Conservation (phyloP, 2,329 filamentous ascomycete species). For the Corinectria fuckeliana region DNA sequence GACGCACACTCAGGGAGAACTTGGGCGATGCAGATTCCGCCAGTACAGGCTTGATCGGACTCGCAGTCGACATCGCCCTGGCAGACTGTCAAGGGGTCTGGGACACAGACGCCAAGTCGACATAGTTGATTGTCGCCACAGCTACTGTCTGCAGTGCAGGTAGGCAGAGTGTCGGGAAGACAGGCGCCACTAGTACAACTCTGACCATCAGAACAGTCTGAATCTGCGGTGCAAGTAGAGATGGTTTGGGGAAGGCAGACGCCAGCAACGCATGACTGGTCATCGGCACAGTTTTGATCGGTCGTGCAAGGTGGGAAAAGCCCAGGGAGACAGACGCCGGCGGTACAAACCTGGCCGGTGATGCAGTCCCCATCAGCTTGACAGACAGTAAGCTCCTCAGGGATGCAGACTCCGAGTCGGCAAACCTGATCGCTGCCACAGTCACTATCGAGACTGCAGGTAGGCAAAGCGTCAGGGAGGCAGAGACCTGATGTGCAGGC, state of each 20-base stretch:
- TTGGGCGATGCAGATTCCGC: conserved; percentile 1
- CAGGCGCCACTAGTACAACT: conserved; percentile 1
- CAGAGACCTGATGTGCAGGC: not conserved
- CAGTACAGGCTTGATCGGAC: not conserved
- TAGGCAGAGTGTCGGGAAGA: not conserved
- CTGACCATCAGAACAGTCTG: not conserved
- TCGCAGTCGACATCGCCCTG: not conserved
- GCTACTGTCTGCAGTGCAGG: not conserved
- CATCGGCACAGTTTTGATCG: not conserved
- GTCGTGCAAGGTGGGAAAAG: not conserved
- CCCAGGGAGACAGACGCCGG: not conserved
- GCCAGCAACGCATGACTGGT: conserved; percentile 2
- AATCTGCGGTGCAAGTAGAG: not conserved
- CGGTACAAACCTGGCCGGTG: not conserved
- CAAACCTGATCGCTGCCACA: conserved; percentile 1
- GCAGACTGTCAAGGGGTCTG: not conserved
- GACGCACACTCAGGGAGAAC: not conserved
- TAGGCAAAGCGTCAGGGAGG: not conserved
- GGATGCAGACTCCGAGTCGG: conserved; percentile 2
- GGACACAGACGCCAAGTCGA: not conserved
- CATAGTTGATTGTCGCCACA: not conserved
- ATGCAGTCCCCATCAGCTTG: not conserved
- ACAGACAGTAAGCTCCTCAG: not conserved
- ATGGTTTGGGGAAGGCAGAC: conserved; percentile 1
- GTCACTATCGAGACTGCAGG: not conserved